Evolutionary conservation across 345 rosid species (phyloP), one percentile per base, ranked within the genome.

Genomic region (Isatis tinctoria): DNA sequence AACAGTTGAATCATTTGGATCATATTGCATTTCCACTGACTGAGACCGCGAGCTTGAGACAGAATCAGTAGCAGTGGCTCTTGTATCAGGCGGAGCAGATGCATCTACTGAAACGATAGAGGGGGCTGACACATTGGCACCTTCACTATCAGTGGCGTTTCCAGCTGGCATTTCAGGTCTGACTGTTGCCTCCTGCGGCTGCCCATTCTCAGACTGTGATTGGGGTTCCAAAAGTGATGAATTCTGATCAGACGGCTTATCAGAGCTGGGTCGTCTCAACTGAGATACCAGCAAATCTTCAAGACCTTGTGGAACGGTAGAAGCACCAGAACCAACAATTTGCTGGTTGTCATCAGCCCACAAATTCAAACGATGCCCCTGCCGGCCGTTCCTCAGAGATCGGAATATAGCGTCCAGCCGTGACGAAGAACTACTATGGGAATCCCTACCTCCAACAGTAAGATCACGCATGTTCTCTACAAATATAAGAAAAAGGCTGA

Each of bases 251-350:
- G 88, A 76, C 78, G 88, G 79, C 70, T 83, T 86, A 67, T 86
- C 93, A n/a, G 83, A 54, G 72, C 74, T 75, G 33, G 97, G 89
- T 65, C 84, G 86, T 78, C 92, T 88, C 82, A 94, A 73, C 79
- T 87, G 98, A 49, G 97, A 90, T 77, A 94, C 83, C 72, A 94
- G 93, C 78, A 90, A 78, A 56, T 94, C 98, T 83, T 94, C 98
- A 75, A 94, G 96, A 62, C 90, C 97, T 71, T 81, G 93, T 20
- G 98, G 96, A 61, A 94, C 72, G 11, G 75, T 74, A 78, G 97
- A 80, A 58, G 91, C 82, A 84, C 74, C 86, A 13, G 98, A 85
- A 67, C 95, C 96, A 79, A 86, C 84, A 72, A 75, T 80, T 72
- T 79, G 96, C 74, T 84, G 97, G 79, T 79, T 94, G 43, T 88